A percentile compares a stretch with the other conserved stretches of the same genome.
Evolutionary conservation across 257 asterid species (phyloP).

Genomic region (Fraxinus excelsior): DNA sequence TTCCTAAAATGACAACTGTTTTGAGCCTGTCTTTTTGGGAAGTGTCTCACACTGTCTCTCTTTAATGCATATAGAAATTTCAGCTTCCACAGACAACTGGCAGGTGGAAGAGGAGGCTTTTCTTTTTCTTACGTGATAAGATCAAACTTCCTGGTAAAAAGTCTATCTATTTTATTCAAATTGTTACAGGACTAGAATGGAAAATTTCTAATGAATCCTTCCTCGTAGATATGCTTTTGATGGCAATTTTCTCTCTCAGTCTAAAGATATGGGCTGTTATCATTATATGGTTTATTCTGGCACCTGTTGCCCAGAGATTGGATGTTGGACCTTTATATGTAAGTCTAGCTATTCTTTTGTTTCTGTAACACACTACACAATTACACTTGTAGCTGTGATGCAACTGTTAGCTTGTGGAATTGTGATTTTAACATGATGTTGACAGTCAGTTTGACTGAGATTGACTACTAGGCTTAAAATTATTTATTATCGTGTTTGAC

Average conservation of each 20-base stretch:
- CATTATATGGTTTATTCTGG: slow-evolving; percentile 71
- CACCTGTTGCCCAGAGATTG: slow-evolving; percentile 70
- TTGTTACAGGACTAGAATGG: background rate
- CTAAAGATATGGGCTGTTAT: slow-evolving; percentile 71
- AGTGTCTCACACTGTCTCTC: slow-evolving; percentile 23
- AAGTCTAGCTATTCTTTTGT: slow-evolving; percentile 39
- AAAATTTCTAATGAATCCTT: slow-evolving; percentile 29
- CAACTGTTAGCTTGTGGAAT: background rate
- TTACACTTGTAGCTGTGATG: background rate
- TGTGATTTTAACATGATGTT: background rate
- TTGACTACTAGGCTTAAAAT: background rate
- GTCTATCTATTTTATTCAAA: slow-evolving; percentile 19
- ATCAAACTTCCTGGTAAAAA: slow-evolving; percentile 78
- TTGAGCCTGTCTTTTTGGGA: background rate
- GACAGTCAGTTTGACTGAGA: background rate
- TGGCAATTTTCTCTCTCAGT: slow-evolving; percentile 73
- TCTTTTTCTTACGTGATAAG: slow-evolving; percentile 60
- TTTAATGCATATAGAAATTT: slow-evolving; percentile 47
- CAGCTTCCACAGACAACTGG: slow-evolving; percentile 74
- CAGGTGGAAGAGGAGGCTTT: slow-evolving; percentile 79
- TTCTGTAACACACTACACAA: background rate
- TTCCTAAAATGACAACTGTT: slow-evolving; percentile 13
- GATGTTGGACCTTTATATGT: slow-evolving; percentile 85
- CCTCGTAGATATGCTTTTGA: slow-evolving; percentile 71
- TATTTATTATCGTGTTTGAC: background rate